A percentile compares a stretch with the other conserved stretches of the same genome.
Conservation (phyloP, 805 yeast species). For the Metschnikowia bowlesiae region DNA sequence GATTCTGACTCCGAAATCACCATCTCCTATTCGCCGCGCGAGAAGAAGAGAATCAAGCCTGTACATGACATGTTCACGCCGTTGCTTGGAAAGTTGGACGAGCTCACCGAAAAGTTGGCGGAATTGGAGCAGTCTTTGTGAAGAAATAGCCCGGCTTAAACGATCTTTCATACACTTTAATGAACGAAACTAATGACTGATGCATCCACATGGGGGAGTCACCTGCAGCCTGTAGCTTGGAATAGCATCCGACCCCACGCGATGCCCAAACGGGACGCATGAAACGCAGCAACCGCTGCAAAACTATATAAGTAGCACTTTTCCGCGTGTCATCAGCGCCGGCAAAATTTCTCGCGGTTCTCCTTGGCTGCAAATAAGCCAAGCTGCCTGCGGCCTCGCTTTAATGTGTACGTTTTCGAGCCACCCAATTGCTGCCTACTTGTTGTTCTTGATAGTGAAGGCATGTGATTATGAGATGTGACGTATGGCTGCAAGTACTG, state of each 20-base stretch:
- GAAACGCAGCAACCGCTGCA: background rate
- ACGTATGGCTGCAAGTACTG: too few relatives aligned
- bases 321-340: too few relatives aligned
- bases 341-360: background rate
- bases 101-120: constrained; percentile 39
- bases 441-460: too few relatives aligned
- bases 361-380: background rate
- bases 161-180: background rate
- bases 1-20: background rate
- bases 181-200: background rate
- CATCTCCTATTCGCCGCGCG: constrained; percentile 12
- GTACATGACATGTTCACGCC: constrained; percentile 57
- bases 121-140: constrained; percentile 24
- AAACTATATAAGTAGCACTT: background rate
- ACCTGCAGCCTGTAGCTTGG: background rate
- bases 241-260: background rate
- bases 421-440: too few relatives aligned
- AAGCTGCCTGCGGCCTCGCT: too few relatives aligned
- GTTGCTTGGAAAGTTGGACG: constrained; percentile 46
- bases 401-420: too few relatives aligned
- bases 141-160: background rate
- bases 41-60: constrained; percentile 27
- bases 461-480: too few relatives aligned
- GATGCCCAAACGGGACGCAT: background rate
- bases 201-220: background rate